These are phyloP conservation scores for Coemansia pectinata DNA, from an alignment of 192 early-diverging fungal species.

Conservation along the genomic window DNA sequence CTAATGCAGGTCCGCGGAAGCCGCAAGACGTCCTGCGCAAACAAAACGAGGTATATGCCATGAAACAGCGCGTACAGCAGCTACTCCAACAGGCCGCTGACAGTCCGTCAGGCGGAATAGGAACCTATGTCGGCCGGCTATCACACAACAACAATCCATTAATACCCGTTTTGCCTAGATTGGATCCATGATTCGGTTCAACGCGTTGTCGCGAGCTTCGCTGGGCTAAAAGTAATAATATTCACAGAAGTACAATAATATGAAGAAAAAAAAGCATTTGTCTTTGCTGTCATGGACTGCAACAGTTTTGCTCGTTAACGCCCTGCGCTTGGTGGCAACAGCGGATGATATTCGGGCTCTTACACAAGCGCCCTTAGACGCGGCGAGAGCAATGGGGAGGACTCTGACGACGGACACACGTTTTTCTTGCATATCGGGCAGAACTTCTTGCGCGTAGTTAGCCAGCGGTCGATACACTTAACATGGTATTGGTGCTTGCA, in stretches of 20 bases:
- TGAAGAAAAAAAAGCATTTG: neutral
- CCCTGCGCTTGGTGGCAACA: neutral
- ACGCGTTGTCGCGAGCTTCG: neutral
- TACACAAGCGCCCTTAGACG: constrained; percentile 43
- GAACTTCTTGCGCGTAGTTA: constrained; percentile 77
- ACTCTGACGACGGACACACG: constrained; percentile 41
- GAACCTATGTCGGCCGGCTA: constrained; percentile 47
- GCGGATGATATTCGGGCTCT: neutral
- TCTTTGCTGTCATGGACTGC: neutral
- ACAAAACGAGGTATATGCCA: constrained; percentile 38
- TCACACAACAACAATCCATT: constrained; percentile 50
- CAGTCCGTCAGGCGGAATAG: constrained; percentile 40
- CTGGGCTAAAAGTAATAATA: constrained; percentile 14
- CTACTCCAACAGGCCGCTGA: constrained; percentile 49
- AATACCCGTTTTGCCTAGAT: constrained; percentile 49
- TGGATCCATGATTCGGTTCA: constrained; percentile 10
- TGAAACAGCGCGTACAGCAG: constrained; percentile 44
- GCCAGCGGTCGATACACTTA: constrained; percentile 89
- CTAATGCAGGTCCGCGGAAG: neutral
- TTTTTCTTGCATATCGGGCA: constrained; percentile 82
- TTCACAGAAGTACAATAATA: constrained; percentile 2
- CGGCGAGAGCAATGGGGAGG: constrained; percentile 43
- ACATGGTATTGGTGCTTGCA: constrained; percentile 91
- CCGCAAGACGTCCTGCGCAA: constrained; percentile 47
- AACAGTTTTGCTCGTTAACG: neutral